These are phyloP conservation scores for Tolypocladium tundrense DNA, from an alignment of 2,329 filamentous ascomycete species.

Conservation along the genomic window DNA sequence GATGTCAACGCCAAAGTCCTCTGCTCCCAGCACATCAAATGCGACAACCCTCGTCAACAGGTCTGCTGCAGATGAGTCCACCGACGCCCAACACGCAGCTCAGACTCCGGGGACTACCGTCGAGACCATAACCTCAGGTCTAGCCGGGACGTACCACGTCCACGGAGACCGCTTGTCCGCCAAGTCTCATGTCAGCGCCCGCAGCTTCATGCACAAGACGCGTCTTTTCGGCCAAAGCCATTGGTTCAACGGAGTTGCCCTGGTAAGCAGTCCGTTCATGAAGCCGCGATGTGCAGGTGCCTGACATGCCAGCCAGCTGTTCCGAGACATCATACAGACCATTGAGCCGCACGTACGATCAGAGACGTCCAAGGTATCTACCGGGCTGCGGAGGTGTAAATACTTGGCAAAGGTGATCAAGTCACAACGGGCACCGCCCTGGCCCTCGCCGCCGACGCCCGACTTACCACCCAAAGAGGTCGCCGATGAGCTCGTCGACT, in stretches of 20 bases:
- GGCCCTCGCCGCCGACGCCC: slow-evolving; percentile 14
- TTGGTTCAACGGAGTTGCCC: slow-evolving; percentile 38
- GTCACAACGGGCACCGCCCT: slow-evolving; percentile 5
- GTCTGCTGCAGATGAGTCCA: background rate
- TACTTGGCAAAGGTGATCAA: slow-evolving; percentile 42
- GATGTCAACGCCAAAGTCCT: background rate
- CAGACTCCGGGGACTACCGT: slow-evolving; percentile 8
- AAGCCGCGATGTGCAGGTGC: background rate
- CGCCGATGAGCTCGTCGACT: slow-evolving; percentile 35
- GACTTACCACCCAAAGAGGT: slow-evolving; percentile 36
- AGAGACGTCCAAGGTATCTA: slow-evolving; percentile 22
- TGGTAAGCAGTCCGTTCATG: slow-evolving; percentile 23
- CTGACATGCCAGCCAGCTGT: background rate
- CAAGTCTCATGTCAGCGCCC: slow-evolving; percentile 20
- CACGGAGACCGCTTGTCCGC: slow-evolving; percentile 24
- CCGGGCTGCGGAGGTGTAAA: slow-evolving; percentile 40
- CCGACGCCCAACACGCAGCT: background rate
- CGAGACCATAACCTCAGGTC: slow-evolving; percentile 14
- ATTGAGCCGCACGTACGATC: slow-evolving; percentile 30
- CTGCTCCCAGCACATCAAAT: background rate
- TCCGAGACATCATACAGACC: slow-evolving; percentile 23
- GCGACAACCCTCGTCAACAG: background rate
- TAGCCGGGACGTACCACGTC: slow-evolving; percentile 33
- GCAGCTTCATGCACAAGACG: slow-evolving; percentile 42
- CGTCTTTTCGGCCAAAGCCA: slow-evolving; percentile 47